phyloP scores from a whole-genome alignment of 2,329 filamentous ascomycete genomes.

The Mycogone perniciosa region DNA sequence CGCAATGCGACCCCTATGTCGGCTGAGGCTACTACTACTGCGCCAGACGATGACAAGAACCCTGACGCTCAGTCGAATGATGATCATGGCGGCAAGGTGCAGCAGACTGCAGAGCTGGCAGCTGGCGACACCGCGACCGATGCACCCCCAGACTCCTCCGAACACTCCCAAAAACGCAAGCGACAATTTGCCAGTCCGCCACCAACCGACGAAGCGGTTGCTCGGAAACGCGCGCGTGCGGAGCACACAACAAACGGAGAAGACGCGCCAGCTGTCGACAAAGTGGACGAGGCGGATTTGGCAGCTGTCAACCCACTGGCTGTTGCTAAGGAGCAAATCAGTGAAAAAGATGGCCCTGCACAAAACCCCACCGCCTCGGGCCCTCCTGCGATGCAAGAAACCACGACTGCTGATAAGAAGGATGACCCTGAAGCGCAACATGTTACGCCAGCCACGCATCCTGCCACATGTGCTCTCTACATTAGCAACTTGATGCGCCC shows the following conservation, averaged over 20 bases:
- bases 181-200: slow-evolving; percentile 58
- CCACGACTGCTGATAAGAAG: slow-evolving; percentile 19
- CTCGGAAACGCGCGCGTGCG: slow-evolving; percentile 49
- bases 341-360: too few species aligned
- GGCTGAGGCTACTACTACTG: slow-evolving; percentile 9
- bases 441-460: slow-evolving; percentile 56
- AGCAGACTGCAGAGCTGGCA: slow-evolving; percentile 4
- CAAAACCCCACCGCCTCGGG: background rate
- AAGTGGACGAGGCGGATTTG: slow-evolving; percentile 6
- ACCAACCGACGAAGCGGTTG: slow-evolving; percentile 45
- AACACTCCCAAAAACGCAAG: slow-evolving; percentile 58
- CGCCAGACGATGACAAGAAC: background rate
- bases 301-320: background rate
- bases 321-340: background rate
- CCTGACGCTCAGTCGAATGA: slow-evolving; percentile 5
- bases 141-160: background rate
- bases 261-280: slow-evolving; percentile 7
- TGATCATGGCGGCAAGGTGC: slow-evolving; percentile 2
- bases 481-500: slow-evolving; percentile 89
- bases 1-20: slow-evolving; percentile 13
- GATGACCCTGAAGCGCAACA: slow-evolving; percentile 26
- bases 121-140: background rate
- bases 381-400: background rate
- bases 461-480: slow-evolving; percentile 72
- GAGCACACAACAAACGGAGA: slow-evolving; percentile 17